phyloP scores from a whole-genome alignment of 2,329 filamentous ascomycete genomes.

The Hypocrella siamensis region DNA sequence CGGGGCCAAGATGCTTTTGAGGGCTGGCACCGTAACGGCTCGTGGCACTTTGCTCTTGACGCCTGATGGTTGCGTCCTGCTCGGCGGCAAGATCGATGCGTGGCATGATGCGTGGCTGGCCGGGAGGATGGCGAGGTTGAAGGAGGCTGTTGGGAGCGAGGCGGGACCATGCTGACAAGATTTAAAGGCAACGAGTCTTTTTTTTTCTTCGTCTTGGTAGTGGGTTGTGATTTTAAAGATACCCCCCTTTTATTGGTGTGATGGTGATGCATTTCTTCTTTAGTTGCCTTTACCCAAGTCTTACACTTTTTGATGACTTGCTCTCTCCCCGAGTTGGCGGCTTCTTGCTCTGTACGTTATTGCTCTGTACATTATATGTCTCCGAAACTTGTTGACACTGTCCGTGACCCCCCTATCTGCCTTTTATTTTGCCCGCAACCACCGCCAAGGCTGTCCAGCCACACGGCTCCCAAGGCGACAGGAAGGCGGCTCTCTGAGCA shows the following conservation, averaged over 20 bases:
- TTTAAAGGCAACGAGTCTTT: constrained; percentile 5
- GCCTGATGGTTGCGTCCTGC: constrained; percentile 46
- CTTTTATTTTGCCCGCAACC: constrained; percentile 11
- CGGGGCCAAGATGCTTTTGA: constrained; percentile 68
- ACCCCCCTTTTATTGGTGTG: too few species aligned
- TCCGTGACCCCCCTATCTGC: too few species aligned
- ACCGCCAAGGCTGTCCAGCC: constrained; percentile 46
- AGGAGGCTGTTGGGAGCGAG: constrained; percentile 31
- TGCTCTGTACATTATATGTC: too few species aligned
- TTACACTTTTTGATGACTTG: too few species aligned
- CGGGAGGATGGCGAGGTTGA: constrained; percentile 53
- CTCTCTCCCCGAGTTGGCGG: too few species aligned
- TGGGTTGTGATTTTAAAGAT: too few species aligned
- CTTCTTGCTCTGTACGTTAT: too few species aligned
- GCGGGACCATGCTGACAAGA: neutral
- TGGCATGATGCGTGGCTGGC: constrained; percentile 68
- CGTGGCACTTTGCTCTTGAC: constrained; percentile 69
- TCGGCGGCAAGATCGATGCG: constrained; percentile 78
- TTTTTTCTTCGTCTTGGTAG: constrained; percentile 2
- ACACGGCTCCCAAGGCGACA: constrained; percentile 61
- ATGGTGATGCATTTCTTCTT: too few species aligned
- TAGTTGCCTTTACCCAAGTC: too few species aligned
- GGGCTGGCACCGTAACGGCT: constrained; percentile 46
- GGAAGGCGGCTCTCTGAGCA: constrained; percentile 59
- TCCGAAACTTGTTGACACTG: too few species aligned